Percentiles rank a stretch among this genome's conserved stretches.
Evolutionary conservation across 306 rosid species (phyloP).

Genomic region (Senna siamea): DNA sequence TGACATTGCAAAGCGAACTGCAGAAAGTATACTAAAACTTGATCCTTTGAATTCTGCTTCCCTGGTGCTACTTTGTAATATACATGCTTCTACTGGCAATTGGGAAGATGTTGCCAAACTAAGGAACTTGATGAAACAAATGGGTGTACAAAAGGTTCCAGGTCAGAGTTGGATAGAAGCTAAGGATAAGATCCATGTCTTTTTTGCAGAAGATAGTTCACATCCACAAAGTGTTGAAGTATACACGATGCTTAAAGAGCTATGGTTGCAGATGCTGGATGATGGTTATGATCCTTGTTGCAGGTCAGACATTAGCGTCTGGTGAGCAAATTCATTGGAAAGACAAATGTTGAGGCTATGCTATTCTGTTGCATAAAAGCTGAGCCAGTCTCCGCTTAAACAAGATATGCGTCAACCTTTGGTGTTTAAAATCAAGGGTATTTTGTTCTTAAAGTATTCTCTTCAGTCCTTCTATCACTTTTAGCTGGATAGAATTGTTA

Average conservation of each 20-base stretch:
- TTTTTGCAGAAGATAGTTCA: slow-evolving; percentile 64
- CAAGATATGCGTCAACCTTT: background rate
- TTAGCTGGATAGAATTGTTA: background rate
- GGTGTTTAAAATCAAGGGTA: background rate
- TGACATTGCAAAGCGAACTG: slow-evolving; percentile 69
- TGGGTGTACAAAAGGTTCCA: slow-evolving; percentile 67
- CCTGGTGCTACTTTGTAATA: slow-evolving; percentile 66
- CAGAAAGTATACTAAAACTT: slow-evolving; percentile 60
- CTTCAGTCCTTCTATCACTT: slow-evolving; percentile 7
- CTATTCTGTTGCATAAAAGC: background rate
- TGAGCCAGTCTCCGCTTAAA: slow-evolving; percentile 10
- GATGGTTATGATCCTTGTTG: slow-evolving; percentile 53
- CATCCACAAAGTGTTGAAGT: slow-evolving; percentile 66
- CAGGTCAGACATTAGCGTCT: slow-evolving; percentile 38
- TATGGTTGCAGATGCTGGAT: slow-evolving; percentile 72
- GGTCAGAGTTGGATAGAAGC: slow-evolving; percentile 65
- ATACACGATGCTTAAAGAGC: slow-evolving; percentile 61
- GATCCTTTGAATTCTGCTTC: slow-evolving; percentile 78
- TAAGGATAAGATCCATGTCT: slow-evolving; percentile 64
- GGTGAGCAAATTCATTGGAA: slow-evolving; percentile 3
- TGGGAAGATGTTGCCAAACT: slow-evolving; percentile 70
- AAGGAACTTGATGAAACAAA: slow-evolving; percentile 64
- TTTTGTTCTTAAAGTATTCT: slow-evolving; percentile 15
- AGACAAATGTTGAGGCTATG: slow-evolving; percentile 1
- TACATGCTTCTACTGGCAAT: slow-evolving; percentile 63